A percentile compares a stretch with the other conserved stretches of the same genome.
Conservation (phyloP, 257 asterid genomes). For the Capsicum pubescens region DNA sequence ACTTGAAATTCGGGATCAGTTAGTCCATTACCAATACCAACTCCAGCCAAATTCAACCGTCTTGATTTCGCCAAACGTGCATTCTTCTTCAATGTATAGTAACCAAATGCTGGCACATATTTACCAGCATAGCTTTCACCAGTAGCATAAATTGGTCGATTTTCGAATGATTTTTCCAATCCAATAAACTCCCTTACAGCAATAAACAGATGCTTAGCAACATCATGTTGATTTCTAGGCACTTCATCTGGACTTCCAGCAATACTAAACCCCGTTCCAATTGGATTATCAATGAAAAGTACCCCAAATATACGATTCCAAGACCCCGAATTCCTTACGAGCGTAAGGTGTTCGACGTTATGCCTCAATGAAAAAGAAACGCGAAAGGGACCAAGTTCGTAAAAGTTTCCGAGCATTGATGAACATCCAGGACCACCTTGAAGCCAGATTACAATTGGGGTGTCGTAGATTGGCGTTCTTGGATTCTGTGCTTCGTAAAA, state of each 20-base stretch:
- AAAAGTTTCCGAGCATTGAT: conserved; percentile 77
- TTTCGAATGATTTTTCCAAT: conserved; percentile 48
- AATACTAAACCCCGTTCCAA: conserved; percentile 77
- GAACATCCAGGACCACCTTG: conserved; percentile 96
- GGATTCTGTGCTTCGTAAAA: conserved; percentile 70
- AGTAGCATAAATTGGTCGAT: conserved; percentile 65
- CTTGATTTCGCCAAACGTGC: conserved; percentile 39
- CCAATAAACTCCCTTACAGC: conserved; percentile 60
- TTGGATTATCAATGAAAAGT: conserved; percentile 80
- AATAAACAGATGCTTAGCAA: conserved; percentile 65
- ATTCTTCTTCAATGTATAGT: conserved; percentile 59
- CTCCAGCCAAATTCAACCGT: conserved; percentile 63
- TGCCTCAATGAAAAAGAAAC: conserved; percentile 40
- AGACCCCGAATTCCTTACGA: conserved; percentile 67
- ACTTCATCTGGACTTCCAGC: conserved; percentile 66
- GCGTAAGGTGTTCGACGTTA: conserved; percentile 41
- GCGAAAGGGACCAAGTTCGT: conserved; percentile 80
- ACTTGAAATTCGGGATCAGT: conserved; percentile 86
- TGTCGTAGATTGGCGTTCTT: conserved; percentile 38
- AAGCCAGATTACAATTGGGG: conserved; percentile 79
- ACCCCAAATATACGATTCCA: conserved; percentile 80
- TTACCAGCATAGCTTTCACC: conserved; percentile 94
- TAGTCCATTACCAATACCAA: conserved; percentile 86
- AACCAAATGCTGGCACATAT: conserved; percentile 78
- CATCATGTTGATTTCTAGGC: conserved; percentile 66